These are phyloP conservation scores for Elsinoe batatas DNA, from an alignment of 2,329 filamentous ascomycete species.

Conservation along the genomic window DNA sequence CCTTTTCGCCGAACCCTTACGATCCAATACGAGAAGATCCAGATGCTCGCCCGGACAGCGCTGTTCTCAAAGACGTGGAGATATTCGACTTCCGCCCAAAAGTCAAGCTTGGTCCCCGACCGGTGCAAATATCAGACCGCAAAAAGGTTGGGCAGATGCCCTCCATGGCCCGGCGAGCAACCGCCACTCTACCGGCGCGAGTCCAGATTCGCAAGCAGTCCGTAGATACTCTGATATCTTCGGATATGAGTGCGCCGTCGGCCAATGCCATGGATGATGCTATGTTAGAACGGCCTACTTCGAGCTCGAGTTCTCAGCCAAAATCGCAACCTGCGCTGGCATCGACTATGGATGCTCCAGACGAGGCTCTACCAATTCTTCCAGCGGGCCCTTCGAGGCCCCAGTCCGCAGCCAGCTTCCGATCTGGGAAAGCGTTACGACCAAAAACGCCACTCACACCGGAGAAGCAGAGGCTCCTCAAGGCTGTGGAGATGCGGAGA, in stretches of 20 bases:
- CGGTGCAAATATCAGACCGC: conserved; percentile 55
- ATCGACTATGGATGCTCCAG: conserved; percentile 27
- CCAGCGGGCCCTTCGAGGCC: not conserved
- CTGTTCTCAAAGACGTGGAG: not conserved
- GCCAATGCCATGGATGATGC: conserved; percentile 11
- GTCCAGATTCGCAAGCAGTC: conserved; percentile 27
- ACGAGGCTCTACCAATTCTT: conserved; percentile 21
- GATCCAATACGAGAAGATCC: not conserved
- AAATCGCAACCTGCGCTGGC: conserved; percentile 22
- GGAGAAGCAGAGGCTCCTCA: conserved; percentile 88
- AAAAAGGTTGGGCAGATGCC: conserved; percentile 9
- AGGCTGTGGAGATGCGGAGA: conserved; percentile 81
- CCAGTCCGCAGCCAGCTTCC: conserved; percentile 8
- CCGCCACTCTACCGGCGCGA: conserved; percentile 21
- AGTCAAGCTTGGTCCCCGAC: conserved; percentile 79
- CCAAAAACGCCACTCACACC: conserved; percentile 51
- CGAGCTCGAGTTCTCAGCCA: not conserved
- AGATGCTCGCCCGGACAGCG: conserved; percentile 8
- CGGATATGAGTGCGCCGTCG: conserved; percentile 12
- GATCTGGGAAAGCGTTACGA: not conserved
- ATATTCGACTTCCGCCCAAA: conserved; percentile 52
- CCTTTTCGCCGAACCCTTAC: not conserved
- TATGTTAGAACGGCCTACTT: not conserved
- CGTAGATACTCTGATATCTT: conserved; percentile 13
- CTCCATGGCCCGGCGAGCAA: conserved; percentile 36